Evolutionary conservation across 2,329 filamentous ascomycete species (phyloP).

Genomic region (Xylariales sp.): DNA sequence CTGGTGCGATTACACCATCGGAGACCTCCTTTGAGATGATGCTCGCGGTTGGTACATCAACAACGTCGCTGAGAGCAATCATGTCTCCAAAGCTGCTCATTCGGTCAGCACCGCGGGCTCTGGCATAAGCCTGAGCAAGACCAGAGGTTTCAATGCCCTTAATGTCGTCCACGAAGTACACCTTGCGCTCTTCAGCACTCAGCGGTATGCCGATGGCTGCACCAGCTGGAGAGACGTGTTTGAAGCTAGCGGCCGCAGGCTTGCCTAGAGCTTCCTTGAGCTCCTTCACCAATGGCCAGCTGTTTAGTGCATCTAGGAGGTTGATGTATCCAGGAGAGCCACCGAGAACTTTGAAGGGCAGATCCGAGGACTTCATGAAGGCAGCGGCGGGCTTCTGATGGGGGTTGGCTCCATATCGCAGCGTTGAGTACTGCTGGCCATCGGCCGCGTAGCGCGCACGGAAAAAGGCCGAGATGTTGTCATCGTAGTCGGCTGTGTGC

Average conservation of each 20-base stretch:
- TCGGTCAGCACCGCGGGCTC: slow-evolving; percentile 90
- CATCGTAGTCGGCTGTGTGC: slow-evolving; percentile 95
- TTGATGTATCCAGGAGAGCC: slow-evolving; percentile 97
- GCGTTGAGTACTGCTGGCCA: slow-evolving; percentile 74
- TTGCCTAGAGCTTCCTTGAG: slow-evolving; percentile 81
- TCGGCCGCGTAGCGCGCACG: slow-evolving; percentile 90
- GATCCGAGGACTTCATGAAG: slow-evolving; percentile 63
- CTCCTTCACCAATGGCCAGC: slow-evolving; percentile 96
- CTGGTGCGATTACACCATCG: slow-evolving; percentile 90
- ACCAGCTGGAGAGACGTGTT: slow-evolving; percentile 96
- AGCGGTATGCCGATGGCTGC: slow-evolving; percentile 90
- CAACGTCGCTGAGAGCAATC: slow-evolving; percentile 85
- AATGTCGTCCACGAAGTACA: slow-evolving; percentile 98
- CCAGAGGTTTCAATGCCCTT: slow-evolving; percentile 78
- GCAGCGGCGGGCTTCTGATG: slow-evolving; percentile 96
- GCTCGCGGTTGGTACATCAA: slow-evolving; percentile 89
- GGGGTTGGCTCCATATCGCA: slow-evolving; percentile 94
- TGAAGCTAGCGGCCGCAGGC: slow-evolving; percentile 95
- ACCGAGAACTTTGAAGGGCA: slow-evolving; percentile 92
- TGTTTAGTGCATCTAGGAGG: slow-evolving; percentile 90
- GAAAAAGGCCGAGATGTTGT: slow-evolving; percentile 94
- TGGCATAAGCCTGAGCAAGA: slow-evolving; percentile 91
- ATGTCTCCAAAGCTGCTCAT: slow-evolving; percentile 99
- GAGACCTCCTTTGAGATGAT: slow-evolving; percentile 98
- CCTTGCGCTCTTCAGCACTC: slow-evolving; percentile 83